Evolutionary conservation across 768 basidiomycete genomes (phyloP).

Genomic region (Tremella mesenterica): DNA sequence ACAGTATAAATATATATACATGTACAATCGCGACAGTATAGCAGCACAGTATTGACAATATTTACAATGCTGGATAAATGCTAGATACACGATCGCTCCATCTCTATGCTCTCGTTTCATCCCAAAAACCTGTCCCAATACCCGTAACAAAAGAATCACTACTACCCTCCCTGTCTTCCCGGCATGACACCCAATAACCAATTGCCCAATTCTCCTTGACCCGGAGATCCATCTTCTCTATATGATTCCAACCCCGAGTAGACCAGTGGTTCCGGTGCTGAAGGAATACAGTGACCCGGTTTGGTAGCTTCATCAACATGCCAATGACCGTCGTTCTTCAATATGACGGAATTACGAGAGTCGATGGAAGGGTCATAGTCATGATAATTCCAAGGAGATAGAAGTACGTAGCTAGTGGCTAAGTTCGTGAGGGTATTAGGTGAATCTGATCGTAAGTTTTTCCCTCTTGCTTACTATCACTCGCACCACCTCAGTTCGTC

Average conservation of each 20-base stretch:
- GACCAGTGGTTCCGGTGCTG: not conserved
- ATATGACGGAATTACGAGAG: constrained; percentile 18
- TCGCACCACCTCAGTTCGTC: no score
- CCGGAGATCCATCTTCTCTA: not conserved
- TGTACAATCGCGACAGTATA: no score
- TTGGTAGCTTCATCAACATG: constrained; percentile 2
- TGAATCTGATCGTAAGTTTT: not conserved
- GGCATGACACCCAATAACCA: not conserved
- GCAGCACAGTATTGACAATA: no score
- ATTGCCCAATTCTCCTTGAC: not conserved
- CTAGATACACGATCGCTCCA: no score
- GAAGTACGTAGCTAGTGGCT: constrained; percentile 47
- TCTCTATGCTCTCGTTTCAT: no score
- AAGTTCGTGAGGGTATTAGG: constrained; percentile 23
- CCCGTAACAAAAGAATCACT: no score
- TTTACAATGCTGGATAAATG: no score
- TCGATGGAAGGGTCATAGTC: constrained; percentile 59
- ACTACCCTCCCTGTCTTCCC: no score
- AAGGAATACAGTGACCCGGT: not conserved
- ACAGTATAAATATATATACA: no score
- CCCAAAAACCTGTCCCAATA: no score
- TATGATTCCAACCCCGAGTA: constrained; percentile 1
- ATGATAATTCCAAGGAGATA: constrained; percentile 60
- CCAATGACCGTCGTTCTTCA: constrained; percentile 6
- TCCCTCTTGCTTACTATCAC: not conserved